A percentile compares a stretch with the other conserved stretches of the same genome.
These are phyloP conservation scores for Fraxinus latifolia DNA, from an alignment of 305 asterid genomes.

Conservation along the genomic window DNA sequence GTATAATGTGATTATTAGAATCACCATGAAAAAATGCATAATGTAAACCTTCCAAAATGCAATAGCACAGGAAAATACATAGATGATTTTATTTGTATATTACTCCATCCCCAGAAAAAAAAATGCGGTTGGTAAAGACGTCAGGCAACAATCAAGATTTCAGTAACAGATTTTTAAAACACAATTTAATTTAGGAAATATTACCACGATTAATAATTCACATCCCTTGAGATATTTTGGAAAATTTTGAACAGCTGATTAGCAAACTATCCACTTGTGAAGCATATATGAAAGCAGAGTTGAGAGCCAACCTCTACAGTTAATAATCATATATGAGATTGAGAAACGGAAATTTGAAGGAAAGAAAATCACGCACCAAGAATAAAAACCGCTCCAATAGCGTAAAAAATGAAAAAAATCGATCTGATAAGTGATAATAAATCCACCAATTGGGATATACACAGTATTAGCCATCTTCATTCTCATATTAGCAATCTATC, in stretches of 20 bases:
- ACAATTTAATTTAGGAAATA: conserved; percentile 10
- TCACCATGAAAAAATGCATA: background rate
- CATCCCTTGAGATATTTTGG: conserved; percentile 44
- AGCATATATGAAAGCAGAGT: conserved; percentile 12
- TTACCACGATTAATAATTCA: conserved; percentile 34
- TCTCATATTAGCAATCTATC: background rate
- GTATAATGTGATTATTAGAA: background rate
- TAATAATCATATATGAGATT: background rate
- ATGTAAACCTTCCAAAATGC: background rate
- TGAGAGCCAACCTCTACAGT: background rate
- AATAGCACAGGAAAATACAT: background rate
- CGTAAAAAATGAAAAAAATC: background rate
- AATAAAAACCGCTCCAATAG: background rate
- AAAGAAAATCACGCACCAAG: background rate
- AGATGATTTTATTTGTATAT: background rate
- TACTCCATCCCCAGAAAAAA: background rate
- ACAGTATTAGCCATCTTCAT: background rate
- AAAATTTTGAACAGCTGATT: conserved; percentile 47
- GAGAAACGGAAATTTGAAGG: background rate
- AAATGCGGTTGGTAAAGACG: background rate
- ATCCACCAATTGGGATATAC: background rate
- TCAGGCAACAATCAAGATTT: background rate
- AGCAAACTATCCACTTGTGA: conserved; percentile 34
- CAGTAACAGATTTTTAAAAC: background rate
- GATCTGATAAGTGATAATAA: background rate